Conservation (phyloP, 78 protist genomes). For the Emiliania huxleyi region DNA sequence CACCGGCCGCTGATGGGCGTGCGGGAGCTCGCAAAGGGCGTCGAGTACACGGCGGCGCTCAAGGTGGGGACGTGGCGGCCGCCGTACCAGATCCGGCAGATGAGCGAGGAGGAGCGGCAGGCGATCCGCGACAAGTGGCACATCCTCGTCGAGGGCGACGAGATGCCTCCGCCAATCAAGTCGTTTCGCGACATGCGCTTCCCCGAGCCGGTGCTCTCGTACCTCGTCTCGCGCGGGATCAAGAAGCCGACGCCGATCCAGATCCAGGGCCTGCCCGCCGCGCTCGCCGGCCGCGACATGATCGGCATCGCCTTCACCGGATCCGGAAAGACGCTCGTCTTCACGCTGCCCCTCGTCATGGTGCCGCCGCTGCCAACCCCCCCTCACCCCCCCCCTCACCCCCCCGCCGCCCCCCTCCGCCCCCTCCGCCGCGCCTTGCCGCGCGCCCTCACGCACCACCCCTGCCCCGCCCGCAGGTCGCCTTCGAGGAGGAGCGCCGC, state of each 20-base stretch:
- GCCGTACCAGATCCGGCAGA: constrained; percentile 38
- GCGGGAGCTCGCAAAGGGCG: constrained; percentile 50
- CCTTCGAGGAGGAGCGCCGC: constrained; percentile 80
- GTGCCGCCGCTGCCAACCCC: too few species aligned
- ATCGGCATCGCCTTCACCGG: constrained; percentile 98
- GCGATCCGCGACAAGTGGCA: constrained; percentile 67
- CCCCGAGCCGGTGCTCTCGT: constrained; percentile 73
- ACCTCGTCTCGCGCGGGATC: constrained; percentile 71
- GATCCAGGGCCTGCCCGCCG: constrained; percentile 72
- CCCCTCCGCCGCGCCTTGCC: too few species aligned
- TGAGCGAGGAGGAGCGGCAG: constrained; percentile 22
- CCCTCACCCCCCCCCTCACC: too few species aligned
- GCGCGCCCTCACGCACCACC: background rate
- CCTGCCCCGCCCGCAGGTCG: too few species aligned
- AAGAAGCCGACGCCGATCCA: constrained; percentile 94
- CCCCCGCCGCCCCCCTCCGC: too few species aligned
- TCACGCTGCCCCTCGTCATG: constrained; percentile 86
- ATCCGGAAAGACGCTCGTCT: constrained; percentile 95
- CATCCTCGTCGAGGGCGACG: constrained; percentile 81
- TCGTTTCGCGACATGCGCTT: constrained; percentile 83
- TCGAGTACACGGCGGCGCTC: constrained; percentile 44
- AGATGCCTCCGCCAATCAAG: constrained; percentile 81
- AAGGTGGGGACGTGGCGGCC: constrained; percentile 65
- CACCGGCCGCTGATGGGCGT: constrained; percentile 33
- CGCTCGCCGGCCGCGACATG: constrained; percentile 89